Evolutionary conservation across 2,329 filamentous ascomycete genomes (phyloP), one percentile per base, ranked within the genome.

Genomic region (Sporothrix protearum): DNA sequence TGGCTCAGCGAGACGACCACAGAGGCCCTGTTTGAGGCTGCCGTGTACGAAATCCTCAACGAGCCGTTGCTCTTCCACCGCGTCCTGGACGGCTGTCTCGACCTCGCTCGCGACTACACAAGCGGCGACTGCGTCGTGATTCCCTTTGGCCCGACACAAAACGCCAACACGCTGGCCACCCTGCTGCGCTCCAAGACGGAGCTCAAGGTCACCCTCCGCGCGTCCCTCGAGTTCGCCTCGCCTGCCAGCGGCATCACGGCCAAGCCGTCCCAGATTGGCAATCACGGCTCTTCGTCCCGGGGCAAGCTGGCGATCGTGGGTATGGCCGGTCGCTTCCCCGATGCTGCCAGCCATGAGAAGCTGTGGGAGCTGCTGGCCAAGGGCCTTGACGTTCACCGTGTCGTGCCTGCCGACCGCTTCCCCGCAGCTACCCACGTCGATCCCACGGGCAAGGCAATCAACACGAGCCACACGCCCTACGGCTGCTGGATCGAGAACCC

Each of bases 281-380:
- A 85, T 75, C 84, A 85, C 73, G 84, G 84, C 12, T 79, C 81
- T 16, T 78, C 74, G 9, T 82, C 82, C 16, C 81, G 87, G 76
- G 87, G 88, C 78, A 94, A 94, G 80, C 87, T 97, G 74, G 93
- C 93, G 71, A 94, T 97, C 74, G 91, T 97, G 45, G 93, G 93
- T 69, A 92, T 93, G 87, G 87, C 92, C 61, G 91, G 92, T 68
- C 87, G 92, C 68, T 94, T 93, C 79, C 92, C 92, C 1, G 89
- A 91, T 76, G 90, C 91, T 67, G 89, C 88, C 19, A 91, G 85
- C 76, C 86, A 89, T 73, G 90, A 93, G 72, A 87, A 87, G 71
- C 87, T 94, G 39, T 94, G 92, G 92, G 88, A 92, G 73, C 83
- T 94, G 3, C 84, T 94, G 25, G 87, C 89, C 78, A 89, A 91